These are phyloP conservation scores for Pneumocystis jirovecii DNA, from an alignment of 1,139 yeast species.

Conservation along the genomic window DNA sequence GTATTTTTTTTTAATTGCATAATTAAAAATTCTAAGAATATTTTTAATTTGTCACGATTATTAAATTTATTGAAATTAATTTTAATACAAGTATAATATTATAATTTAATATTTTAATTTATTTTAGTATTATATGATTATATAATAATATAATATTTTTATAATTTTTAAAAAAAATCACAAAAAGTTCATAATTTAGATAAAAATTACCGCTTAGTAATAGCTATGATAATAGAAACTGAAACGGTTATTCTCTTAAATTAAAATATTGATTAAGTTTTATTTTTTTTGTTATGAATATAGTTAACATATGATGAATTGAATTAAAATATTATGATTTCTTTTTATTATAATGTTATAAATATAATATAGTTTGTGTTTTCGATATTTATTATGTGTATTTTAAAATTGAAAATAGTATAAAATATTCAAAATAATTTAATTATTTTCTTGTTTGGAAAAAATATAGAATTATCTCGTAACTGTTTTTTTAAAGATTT, in stretches of 20 bases:
- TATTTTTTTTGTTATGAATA: background rate
- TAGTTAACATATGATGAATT: background rate
- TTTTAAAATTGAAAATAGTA: background rate
- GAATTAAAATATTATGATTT: background rate
- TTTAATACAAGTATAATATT: no score
- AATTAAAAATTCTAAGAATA: background rate
- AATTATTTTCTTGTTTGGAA: background rate
- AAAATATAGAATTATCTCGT: no score
- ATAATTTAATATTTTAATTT: no score
- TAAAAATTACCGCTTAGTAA: background rate
- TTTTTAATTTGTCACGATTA: background rate
- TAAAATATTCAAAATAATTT: background rate
- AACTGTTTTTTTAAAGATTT: no score
- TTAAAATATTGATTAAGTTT: background rate
- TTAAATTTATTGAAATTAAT: background rate
- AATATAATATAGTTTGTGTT: background rate
- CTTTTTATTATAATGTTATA: no score
- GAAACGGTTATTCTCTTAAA: background rate
- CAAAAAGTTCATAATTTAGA: background rate
- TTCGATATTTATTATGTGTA: background rate
- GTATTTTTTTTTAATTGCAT: background rate
- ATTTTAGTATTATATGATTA: no score
- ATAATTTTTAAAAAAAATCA: background rate
- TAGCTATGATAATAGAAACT: background rate
- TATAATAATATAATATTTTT: background rate